Evolutionary conservation across 2,329 filamentous ascomycete species (phyloP).

Genomic region (Paecilomyces variotii): DNA sequence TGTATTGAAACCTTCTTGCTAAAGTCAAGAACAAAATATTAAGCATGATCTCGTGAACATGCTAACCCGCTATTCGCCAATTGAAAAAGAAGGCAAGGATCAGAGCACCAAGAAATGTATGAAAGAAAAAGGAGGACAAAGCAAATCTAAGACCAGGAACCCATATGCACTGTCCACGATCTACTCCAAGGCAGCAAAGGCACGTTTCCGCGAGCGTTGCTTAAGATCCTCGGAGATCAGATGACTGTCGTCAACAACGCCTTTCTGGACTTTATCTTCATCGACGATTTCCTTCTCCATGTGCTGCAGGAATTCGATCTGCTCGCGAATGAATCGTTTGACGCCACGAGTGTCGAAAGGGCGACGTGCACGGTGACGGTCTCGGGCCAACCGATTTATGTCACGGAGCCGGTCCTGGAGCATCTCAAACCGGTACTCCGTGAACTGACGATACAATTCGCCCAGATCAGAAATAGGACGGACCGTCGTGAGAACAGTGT

Average conservation of each 20-base stretch:
- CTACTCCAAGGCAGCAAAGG: slow-evolving; percentile 5
- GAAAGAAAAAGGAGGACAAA: neutral
- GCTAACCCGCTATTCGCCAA: neutral
- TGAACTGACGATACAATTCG: slow-evolving; percentile 54
- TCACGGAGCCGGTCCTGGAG: slow-evolving; percentile 48
- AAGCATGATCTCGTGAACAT: neutral
- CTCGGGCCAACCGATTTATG: slow-evolving; percentile 17
- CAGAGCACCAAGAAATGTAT: neutral
- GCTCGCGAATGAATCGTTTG: slow-evolving; percentile 19
- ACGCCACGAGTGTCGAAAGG: slow-evolving; percentile 21
- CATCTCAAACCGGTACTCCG: slow-evolving; percentile 56
- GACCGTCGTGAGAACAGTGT: slow-evolving; percentile 53
- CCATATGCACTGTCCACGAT: neutral
- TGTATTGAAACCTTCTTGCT: neutral
- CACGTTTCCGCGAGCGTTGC: slow-evolving; percentile 17
- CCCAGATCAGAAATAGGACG: slow-evolving; percentile 50
- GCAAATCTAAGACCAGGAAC: neutral
- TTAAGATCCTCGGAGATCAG: slow-evolving; percentile 30
- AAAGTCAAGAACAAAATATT: neutral
- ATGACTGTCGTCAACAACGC: slow-evolving; percentile 27
- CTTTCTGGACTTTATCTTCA: slow-evolving; percentile 30
- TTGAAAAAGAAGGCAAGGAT: neutral
- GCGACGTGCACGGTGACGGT: slow-evolving; percentile 23
- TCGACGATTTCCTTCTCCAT: slow-evolving; percentile 36
- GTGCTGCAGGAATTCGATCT: slow-evolving; percentile 25